phyloP scores from a whole-genome alignment of 2,329 filamentous ascomycete species.

The Trichoderma atrobrunneum region DNA sequence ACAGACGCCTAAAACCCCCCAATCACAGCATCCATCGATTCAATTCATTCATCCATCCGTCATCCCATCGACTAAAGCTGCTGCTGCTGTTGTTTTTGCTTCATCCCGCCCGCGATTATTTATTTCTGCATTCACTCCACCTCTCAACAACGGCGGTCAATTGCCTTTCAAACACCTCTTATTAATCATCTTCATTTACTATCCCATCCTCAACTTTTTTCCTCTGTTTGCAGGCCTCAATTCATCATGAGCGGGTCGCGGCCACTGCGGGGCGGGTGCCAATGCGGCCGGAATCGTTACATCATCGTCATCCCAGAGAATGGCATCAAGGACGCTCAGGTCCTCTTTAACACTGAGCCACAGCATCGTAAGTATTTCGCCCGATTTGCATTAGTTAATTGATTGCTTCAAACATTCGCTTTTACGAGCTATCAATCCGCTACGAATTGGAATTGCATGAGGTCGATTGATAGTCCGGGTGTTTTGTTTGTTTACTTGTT shows the following conservation, averaged over 20 bases:
- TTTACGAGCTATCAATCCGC: neutral
- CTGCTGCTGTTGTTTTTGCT: neutral
- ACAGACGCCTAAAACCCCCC: neutral
- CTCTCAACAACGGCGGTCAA: neutral
- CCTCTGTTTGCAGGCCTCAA: neutral
- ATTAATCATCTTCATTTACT: neutral
- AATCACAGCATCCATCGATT: neutral
- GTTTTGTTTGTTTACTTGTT: neutral
- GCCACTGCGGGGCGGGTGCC: slow-evolving; percentile 71
- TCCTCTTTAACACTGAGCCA: slow-evolving; percentile 71
- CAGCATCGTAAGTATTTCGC: slow-evolving; percentile 63
- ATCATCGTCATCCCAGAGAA: slow-evolving; percentile 65
- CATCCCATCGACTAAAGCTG: neutral
- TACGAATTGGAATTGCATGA: neutral
- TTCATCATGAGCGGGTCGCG: slow-evolving; percentile 46
- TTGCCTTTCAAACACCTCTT: neutral
- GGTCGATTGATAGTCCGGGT: neutral
- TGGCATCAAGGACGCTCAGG: slow-evolving; percentile 56
- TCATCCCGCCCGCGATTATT: neutral
- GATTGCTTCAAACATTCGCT: neutral
- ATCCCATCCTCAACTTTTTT: neutral
- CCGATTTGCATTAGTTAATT: neutral
- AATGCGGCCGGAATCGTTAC: slow-evolving; percentile 84
- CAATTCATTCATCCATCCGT: neutral
- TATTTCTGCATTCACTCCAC: neutral